phyloP scores from a whole-genome alignment of 495 filamentous ascomycete species.

The Hyphodiscus hymeniophilus region DNA sequence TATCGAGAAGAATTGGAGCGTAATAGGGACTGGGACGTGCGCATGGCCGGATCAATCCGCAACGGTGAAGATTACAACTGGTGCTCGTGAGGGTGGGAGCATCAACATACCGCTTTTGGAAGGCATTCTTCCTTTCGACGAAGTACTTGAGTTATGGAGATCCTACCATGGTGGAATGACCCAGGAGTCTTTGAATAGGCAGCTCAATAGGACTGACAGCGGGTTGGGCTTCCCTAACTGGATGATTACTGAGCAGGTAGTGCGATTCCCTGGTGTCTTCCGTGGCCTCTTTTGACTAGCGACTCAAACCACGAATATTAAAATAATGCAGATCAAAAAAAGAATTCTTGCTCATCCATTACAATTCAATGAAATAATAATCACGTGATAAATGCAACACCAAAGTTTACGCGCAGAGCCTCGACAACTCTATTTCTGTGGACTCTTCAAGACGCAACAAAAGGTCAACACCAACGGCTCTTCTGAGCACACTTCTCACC shows the following conservation, averaged over 20 bases:
- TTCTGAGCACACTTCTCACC: slow-evolving; percentile 28
- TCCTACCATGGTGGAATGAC: no score
- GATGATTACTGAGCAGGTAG: no score
- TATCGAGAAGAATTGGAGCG: slow-evolving; percentile 3
- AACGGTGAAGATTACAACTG: background rate
- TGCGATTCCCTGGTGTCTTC: no score
- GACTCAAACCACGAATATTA: background rate
- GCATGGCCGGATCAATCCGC: background rate
- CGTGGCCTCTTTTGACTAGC: background rate
- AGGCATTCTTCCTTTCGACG: background rate
- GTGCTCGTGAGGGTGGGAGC: background rate
- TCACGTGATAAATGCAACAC: no score
- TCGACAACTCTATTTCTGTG: background rate
- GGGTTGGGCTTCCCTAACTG: no score
- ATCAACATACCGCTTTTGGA: no score
- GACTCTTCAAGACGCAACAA: background rate
- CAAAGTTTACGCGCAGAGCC: slow-evolving; percentile 2
- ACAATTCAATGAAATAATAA: no score
- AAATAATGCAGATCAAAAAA: no score
- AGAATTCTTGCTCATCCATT: no score
- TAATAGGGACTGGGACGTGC: slow-evolving; percentile 1
- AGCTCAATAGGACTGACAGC: no score
- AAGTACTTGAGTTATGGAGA: background rate
- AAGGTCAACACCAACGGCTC: slow-evolving; percentile 12
- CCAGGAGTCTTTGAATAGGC: no score